Evolutionary conservation across 345 rosid species (phyloP), one percentile per base, ranked within the genome.

Genomic region (Melaleuca quinquenervia): DNA sequence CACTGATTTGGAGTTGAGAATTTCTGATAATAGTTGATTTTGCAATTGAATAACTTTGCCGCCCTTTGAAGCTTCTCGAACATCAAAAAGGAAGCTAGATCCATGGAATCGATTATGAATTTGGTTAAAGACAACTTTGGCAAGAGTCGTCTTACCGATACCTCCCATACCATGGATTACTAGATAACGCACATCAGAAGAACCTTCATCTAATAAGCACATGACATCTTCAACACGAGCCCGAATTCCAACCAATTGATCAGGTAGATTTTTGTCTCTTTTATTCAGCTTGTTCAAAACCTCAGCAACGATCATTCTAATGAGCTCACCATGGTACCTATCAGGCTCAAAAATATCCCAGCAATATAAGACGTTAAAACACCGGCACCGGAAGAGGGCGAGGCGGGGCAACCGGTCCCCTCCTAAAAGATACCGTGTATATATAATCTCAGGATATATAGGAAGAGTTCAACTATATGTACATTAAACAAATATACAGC

Each of bases 171-270:
- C 64, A 0, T 56, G 62, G 7, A 56, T 56, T 56, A 56, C 29
- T 1, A 56, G 27, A 26, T 26, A 56, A 1, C 29, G 15, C 0
- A 56, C 29, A 2, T 56, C 62, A 2, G 0, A 29, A 11, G 15
- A 56, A 56, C 29, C 27, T 55, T 55, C 60, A 55, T 55, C 29
- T 26, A 56, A 7, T 11, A 56, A 24, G 1, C 0, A 7, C 62
- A 56, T 2, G 62, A 56, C 15, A 0, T 56, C 62, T 26, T 56
- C 15, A 1, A 56, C 62, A 0, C 1, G 3, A 2, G 24, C 29
- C 1, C 24, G 0, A 56, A 56, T 2, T 56, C 62, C 62, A 1
- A 56, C 29, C 9, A 56, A 56, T 10, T 24, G 62, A 56, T 26
- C 15, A 0, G 29, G 62, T 6, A 56, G 14, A 11, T 56, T 56